These are phyloP conservation scores for Astragalus glycyphyllos DNA, from an alignment of 306 rosid genomes.

Conservation along the genomic window DNA sequence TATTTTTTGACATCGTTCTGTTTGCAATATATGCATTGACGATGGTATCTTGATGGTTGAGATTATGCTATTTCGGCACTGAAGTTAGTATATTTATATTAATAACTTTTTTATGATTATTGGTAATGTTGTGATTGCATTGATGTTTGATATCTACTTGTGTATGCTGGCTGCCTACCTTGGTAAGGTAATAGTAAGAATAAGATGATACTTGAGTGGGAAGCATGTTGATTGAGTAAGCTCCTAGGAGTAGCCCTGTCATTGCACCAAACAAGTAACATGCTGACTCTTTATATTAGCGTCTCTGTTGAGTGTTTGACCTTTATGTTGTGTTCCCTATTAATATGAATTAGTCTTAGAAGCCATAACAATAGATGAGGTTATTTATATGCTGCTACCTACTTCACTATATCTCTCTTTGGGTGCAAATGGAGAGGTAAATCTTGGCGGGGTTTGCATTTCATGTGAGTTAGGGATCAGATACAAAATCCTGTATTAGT, in stretches of 20 bases:
- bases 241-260: constrained; percentile 27
- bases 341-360: constrained; percentile 27
- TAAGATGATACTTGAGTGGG: neutral
- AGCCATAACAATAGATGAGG: neutral
- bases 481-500: constrained; percentile 6
- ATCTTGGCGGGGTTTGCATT: constrained; percentile 34
- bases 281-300: constrained; percentile 11
- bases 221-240: constrained; percentile 11
- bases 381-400: constrained; percentile 20
- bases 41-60: constrained; percentile 24
- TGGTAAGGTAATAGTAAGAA: constrained; percentile 3
- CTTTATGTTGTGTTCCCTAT: constrained; percentile 5
- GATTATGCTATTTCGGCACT: constrained; percentile 16
- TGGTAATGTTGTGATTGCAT: constrained; percentile 6
- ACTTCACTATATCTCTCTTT: constrained; percentile 1
- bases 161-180: constrained; percentile 3
- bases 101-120: constrained; percentile 3
- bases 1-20: neutral
- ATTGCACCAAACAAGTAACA: neutral
- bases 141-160: constrained; percentile 15
- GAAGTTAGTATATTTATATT: constrained; percentile 11
- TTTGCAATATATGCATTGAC: constrained; percentile 5
- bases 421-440: constrained; percentile 11
- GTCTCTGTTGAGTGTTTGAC: constrained; percentile 24
- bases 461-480: constrained; percentile 27